Percentiles rank a stretch among this genome's conserved stretches.
Evolutionary conservation across 2,329 filamentous ascomycete species (phyloP).

Genomic region (Phaeosphaeria sp.): DNA sequence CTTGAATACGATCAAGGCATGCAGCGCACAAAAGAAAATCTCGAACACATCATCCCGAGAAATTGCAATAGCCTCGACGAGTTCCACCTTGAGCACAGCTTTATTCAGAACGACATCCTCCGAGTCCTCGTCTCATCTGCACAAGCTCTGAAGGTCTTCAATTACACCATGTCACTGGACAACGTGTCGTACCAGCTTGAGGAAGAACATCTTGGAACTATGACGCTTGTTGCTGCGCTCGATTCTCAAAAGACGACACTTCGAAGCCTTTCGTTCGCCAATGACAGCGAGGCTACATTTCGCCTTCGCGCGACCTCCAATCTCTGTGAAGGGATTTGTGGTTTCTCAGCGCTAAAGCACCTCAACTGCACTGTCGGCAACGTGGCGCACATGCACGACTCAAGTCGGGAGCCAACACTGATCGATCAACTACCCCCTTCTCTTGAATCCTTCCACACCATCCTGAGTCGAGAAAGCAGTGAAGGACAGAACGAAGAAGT

Average conservation of each 20-base stretch:
- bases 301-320: conserved; percentile 4
- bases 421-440: conserved; percentile 17
- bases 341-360: conserved; percentile 15
- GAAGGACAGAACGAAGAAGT: neutral
- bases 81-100: conserved; percentile 19
- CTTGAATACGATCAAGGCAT: conserved; percentile 7
- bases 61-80: conserved; percentile 22
- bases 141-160: conserved; percentile 19
- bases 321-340: conserved; percentile 13
- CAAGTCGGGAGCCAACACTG: conserved; percentile 1
- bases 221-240: conserved; percentile 9
- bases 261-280: neutral
- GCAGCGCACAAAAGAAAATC: conserved; percentile 4
- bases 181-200: neutral
- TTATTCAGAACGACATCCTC: conserved; percentile 15
- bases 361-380: conserved; percentile 19
- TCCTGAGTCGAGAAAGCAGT: conserved; percentile 9
- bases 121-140: conserved; percentile 22
- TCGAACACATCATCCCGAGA: conserved; percentile 22
- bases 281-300: conserved; percentile 9
- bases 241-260: conserved; percentile 9
- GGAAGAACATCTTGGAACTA: neutral
- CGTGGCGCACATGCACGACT: conserved; percentile 14
- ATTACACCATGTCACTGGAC: conserved; percentile 12
- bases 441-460: conserved; percentile 12